These are phyloP conservation scores for Castanea crenata DNA, from an alignment of 306 rosid genomes.

Conservation along the genomic window DNA sequence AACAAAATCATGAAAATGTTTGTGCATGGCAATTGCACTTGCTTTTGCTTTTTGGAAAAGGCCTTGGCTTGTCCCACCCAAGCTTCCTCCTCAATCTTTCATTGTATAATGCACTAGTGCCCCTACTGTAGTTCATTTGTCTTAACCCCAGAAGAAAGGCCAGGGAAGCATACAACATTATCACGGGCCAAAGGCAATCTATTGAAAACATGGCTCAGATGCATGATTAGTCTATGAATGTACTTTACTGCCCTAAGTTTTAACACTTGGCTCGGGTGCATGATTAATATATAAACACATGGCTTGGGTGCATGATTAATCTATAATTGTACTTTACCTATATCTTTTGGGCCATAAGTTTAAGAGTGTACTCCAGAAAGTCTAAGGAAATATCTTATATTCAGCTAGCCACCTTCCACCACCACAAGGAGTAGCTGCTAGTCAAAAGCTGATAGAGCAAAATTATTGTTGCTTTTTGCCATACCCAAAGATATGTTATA, in stretches of 20 bases:
- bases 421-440: conserved; percentile 20
- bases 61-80: conserved; percentile 45
- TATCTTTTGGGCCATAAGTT: background rate
- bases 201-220: conserved; percentile 21
- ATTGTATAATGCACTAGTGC: background rate
- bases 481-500: background rate
- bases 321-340: background rate
- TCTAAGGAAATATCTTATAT: conserved; percentile 9
- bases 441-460: conserved; percentile 41
- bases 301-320: background rate
- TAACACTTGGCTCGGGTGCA: too few species aligned
- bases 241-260: background rate
- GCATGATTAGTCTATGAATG: conserved; percentile 17
- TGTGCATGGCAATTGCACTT: conserved; percentile 14
- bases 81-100: conserved; percentile 8
- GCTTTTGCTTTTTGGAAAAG: conserved; percentile 27
- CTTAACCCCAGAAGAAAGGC: background rate
- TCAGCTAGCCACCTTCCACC: background rate
- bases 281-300: too few species aligned
- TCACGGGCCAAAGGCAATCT: conserved; percentile 4
- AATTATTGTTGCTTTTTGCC: conserved; percentile 47
- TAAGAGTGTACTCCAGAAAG: background rate
- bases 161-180: background rate
- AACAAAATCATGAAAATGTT: conserved; percentile 11
- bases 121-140: too few species aligned